Conservation (phyloP, 2,329 filamentous ascomycete species). For the Aspergillus eucalypticola region DNA sequence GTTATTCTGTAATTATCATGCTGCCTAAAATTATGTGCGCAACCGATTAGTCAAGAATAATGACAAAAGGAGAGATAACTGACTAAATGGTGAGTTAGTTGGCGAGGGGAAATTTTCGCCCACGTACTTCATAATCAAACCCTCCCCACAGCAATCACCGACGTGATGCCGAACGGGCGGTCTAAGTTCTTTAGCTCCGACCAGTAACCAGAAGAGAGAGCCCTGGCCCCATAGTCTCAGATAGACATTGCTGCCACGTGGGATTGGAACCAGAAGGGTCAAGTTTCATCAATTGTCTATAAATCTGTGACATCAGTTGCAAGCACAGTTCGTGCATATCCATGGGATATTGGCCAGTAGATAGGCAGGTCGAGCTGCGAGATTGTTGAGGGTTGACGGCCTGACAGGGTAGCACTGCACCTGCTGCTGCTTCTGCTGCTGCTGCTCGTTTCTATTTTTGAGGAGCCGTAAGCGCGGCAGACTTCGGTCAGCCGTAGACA, state of each 20-base stretch:
- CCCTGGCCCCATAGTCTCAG: conserved; percentile 9
- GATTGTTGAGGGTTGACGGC: neutral
- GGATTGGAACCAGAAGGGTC: conserved; percentile 10
- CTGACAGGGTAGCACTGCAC: neutral
- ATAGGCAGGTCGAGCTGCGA: neutral
- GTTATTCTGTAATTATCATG: neutral
- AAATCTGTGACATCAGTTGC: conserved; percentile 4
- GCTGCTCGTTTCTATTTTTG: neutral
- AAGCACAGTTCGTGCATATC: neutral
- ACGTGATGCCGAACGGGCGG: conserved; percentile 20
- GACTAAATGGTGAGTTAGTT: too few relatives aligned
- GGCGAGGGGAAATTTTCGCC: neutral
- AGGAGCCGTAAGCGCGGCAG: conserved; percentile 1
- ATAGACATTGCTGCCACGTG: conserved; percentile 19
- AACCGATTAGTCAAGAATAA: neutral
- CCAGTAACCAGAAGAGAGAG: neutral
- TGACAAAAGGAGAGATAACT: neutral
- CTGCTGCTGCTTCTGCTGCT: neutral
- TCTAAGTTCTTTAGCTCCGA: conserved; percentile 18
- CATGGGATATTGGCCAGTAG: neutral
- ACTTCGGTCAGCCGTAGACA: neutral
- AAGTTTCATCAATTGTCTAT: conserved; percentile 9
- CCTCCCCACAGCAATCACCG: conserved; percentile 15
- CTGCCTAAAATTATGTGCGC: conserved; percentile 1
- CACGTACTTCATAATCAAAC: conserved; percentile 13